Evolutionary conservation across 768 basidiomycete species (phyloP).

Genomic region (Tylopilus rubrobrunneus): DNA sequence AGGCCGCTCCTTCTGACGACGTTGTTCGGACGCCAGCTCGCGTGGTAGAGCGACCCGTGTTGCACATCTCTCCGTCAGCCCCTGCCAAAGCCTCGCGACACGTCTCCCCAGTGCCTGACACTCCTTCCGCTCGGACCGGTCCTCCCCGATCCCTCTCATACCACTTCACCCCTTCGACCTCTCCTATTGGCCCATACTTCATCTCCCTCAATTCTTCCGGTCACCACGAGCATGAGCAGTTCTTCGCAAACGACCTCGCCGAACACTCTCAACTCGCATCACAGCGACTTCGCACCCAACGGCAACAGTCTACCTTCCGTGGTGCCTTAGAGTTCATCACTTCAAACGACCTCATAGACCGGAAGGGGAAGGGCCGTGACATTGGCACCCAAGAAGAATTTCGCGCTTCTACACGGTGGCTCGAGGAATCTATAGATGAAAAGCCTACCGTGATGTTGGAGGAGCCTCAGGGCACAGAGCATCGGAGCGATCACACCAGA

Average conservation of each 20-base stretch:
- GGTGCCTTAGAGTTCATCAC: slow-evolving; percentile 52
- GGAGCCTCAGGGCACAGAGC: slow-evolving; percentile 18
- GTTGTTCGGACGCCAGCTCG: neutral
- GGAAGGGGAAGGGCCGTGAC: slow-evolving; percentile 53
- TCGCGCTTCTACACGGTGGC: slow-evolving; percentile 55
- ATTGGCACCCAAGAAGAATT: slow-evolving; percentile 44
- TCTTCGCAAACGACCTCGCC: slow-evolving; percentile 31
- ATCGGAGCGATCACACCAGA: slow-evolving; percentile 25
- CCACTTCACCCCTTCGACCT: slow-evolving; percentile 50
- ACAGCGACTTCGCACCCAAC: slow-evolving; percentile 15
- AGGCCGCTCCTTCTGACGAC: neutral
- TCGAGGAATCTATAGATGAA: slow-evolving; percentile 51
- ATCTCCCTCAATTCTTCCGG: slow-evolving; percentile 19
- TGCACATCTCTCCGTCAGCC: slow-evolving; percentile 11
- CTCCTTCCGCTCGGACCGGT: slow-evolving; percentile 66
- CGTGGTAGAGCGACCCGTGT: slow-evolving; percentile 8
- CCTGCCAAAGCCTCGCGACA: slow-evolving; percentile 7
- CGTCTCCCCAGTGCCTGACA: slow-evolving; percentile 24
- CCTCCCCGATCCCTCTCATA: slow-evolving; percentile 72
- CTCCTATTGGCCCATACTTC: slow-evolving; percentile 31
- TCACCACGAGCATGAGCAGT: slow-evolving; percentile 24
- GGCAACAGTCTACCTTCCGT: slow-evolving; percentile 49
- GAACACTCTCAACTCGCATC: slow-evolving; percentile 35
- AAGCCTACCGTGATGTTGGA: slow-evolving; percentile 33
- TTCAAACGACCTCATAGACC: slow-evolving; percentile 37